phyloP scores from a whole-genome alignment of 495 filamentous ascomycete genomes.

The Copromyces sp. region DNA sequence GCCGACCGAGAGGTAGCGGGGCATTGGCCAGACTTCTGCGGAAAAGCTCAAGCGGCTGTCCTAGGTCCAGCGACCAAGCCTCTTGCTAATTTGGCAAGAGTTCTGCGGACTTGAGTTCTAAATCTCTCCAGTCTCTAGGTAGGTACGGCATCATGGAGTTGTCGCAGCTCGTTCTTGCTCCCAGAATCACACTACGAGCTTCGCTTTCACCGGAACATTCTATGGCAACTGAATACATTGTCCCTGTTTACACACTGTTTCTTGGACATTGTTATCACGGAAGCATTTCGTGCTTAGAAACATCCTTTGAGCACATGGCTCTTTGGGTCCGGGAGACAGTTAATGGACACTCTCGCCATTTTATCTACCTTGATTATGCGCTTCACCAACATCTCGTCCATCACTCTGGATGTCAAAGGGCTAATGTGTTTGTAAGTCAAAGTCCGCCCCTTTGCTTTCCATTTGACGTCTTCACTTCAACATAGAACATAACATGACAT shows the following conservation, averaged over 20 bases:
- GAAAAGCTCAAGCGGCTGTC: background rate
- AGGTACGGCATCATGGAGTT: background rate
- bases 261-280: background rate
- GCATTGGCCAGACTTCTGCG: background rate
- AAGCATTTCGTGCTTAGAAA: background rate
- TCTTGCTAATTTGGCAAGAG: background rate
- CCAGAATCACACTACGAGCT: background rate
- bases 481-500: background rate
- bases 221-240: background rate
- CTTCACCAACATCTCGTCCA: background rate
- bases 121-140: background rate
- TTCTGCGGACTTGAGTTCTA: background rate
- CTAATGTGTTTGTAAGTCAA: fast-evolving
- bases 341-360: background rate
- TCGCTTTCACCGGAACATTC: background rate
- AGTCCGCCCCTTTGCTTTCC: background rate
- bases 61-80: background rate
- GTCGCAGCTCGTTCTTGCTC: background rate
- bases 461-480: background rate
- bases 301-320: background rate
- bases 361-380: background rate
- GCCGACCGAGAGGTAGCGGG: background rate
- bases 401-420: background rate
- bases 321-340: background rate
- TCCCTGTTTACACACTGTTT: background rate